A percentile compares a stretch with the other conserved stretches of the same genome.
Conservation (phyloP, 225 moss, liverwort and hornwort genomes). For the Physcomitrium patens region DNA sequence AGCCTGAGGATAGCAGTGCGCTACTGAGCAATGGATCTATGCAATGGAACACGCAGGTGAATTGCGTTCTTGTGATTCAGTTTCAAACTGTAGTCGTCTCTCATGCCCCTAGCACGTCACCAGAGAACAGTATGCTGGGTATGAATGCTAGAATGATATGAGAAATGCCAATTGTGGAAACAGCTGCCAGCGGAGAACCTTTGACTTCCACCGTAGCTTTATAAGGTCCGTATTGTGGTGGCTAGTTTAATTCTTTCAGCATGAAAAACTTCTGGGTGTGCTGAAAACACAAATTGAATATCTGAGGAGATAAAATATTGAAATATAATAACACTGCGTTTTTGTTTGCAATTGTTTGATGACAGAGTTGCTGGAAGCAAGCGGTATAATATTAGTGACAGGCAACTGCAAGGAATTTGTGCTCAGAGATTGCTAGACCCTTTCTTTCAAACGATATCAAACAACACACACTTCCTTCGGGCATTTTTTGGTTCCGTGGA, state of each 20-base stretch:
- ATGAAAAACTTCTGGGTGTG: background rate
- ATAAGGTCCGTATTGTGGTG: slow-evolving; percentile 9
- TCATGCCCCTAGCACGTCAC: slow-evolving; percentile 20
- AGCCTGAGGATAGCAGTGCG: slow-evolving; percentile 7
- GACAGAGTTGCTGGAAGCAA: slow-evolving; percentile 26
- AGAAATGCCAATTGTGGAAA: slow-evolving; percentile 23
- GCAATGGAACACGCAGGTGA: slow-evolving; percentile 24
- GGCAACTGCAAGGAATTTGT: slow-evolving; percentile 27
- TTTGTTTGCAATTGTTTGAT: background rate
- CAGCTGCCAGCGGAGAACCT: slow-evolving; percentile 18
- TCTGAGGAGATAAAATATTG: background rate
- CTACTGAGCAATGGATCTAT: background rate
- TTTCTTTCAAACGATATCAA: slow-evolving; percentile 9
- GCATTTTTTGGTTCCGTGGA: slow-evolving; percentile 20
- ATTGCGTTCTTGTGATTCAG: slow-evolving; percentile 11
- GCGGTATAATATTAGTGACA: slow-evolving; percentile 19
- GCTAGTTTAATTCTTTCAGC: background rate
- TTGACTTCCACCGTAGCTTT: slow-evolving; percentile 23
- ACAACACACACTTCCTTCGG: slow-evolving; percentile 16
- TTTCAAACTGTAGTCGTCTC: slow-evolving; percentile 28
- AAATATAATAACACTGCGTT: background rate
- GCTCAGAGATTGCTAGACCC: slow-evolving; percentile 23
- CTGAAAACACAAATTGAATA: background rate
- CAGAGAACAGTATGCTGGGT: background rate
- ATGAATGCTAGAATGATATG: slow-evolving; percentile 9